phyloP scores from a whole-genome alignment of 805 yeast species.

The Cyberlindnera saturnus region DNA sequence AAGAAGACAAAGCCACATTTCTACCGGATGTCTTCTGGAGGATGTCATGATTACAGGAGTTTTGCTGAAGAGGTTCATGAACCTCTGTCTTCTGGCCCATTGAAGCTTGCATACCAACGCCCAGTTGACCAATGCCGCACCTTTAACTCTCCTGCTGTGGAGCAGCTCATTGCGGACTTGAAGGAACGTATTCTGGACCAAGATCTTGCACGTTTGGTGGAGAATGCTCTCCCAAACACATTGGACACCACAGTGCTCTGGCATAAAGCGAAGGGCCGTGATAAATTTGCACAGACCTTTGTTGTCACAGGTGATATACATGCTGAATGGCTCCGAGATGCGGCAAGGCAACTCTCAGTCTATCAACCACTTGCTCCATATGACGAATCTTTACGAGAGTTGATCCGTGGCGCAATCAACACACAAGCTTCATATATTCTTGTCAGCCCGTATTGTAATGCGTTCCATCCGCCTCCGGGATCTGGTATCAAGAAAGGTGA shows the following conservation, averaged over 20 bases:
- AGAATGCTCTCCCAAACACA: slow-evolving; percentile 82
- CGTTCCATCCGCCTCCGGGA: slow-evolving; percentile 76
- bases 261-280: slow-evolving; percentile 34
- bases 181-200: slow-evolving; percentile 43
- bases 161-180: slow-evolving; percentile 48
- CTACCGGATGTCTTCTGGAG: slow-evolving; percentile 8
- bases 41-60: slow-evolving; percentile 58
- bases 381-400: slow-evolving; percentile 42
- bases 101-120: slow-evolving; percentile 64
- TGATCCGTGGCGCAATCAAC: slow-evolving; percentile 73
- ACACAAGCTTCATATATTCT: slow-evolving; percentile 65
- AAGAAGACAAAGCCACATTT: slow-evolving; percentile 9
- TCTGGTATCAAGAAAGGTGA: slow-evolving; percentile 38
- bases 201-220: slow-evolving; percentile 70
- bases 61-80: slow-evolving; percentile 48
- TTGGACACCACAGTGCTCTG: slow-evolving; percentile 81
- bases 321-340: slow-evolving; percentile 90
- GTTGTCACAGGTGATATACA: slow-evolving; percentile 89
- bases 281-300: slow-evolving; percentile 50
- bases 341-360: slow-evolving; percentile 75
- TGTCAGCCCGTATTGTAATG: slow-evolving; percentile 78
- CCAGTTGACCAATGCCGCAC: slow-evolving; percentile 72
- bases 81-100: slow-evolving; percentile 53
- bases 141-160: slow-evolving; percentile 58
- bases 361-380: slow-evolving; percentile 55